Base-by-base conservation (phyloP, 2,329 filamentous ascomycete genomes). In the Cyphellophora attinorum region DNA sequence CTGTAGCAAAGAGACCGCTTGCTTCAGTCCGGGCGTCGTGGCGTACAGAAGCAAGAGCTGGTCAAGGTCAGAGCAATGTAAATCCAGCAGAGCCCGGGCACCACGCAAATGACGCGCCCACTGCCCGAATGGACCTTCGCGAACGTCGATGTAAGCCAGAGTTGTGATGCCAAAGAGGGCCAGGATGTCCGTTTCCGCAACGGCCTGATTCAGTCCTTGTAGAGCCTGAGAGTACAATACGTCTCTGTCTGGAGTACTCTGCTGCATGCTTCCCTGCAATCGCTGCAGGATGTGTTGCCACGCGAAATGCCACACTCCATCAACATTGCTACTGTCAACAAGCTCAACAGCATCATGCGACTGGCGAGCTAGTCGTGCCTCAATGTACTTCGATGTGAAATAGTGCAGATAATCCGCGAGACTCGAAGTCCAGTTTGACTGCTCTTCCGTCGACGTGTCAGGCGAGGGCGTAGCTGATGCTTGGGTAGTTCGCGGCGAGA, bases 121-220 rank as follows among this genome's bases (percentile, higher is more conserved):
- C n/a, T n/a, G 21, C 21, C 61, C 61, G 56, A 64, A 65, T 0
- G 58, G 51, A 0, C 58, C 54, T 18, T 62, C 60, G 27, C 55
- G 62, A 0, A 65, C 61, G 10, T 65, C 62, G 16, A 65, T 59
- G 19, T 65, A 57, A 1, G 61, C 61, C 39, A 65, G 64, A 0
- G 59, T 61, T 0, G 61, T 61, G 12, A 65, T 65, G 2, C 60
- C 62, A 5, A 65, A 51, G 6, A 65, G 52, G 0, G 62, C 61
- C 31, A 64, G 52, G 0, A 61, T 62, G 19, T 65, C 56, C 2
- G 57, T 60, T 0, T 53, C 57, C 19, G 54, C 54, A 3, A 65
- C 49, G 4, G 59, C 57, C 27, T 57, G 51, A 38, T 56, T 62
- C 6, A 65, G 51, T 11, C 55, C 54, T 25, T 53, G 50, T 3